Conservation (phyloP, 2,329 filamentous ascomycete genomes). For the Botryotinia convoluta region DNA sequence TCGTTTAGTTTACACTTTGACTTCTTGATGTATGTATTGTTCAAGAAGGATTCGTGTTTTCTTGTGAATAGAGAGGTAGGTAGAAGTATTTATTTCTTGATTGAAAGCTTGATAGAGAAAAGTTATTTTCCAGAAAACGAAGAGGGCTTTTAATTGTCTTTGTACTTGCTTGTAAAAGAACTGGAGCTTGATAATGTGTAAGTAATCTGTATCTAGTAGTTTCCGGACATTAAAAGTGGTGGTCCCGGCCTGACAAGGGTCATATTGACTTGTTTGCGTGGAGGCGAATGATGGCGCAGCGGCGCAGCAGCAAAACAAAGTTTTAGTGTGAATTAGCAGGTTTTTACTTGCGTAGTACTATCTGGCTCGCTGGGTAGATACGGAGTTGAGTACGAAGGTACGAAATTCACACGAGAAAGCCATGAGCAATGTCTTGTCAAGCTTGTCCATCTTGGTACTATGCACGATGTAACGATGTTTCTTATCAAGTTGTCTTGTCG, state of each 20-base stretch:
- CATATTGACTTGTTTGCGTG: conserved; percentile 2
- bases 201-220: background rate
- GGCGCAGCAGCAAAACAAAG: conserved; percentile 9
- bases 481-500: background rate
- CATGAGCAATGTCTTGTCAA: background rate
- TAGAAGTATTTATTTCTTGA: background rate
- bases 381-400: background rate
- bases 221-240: conserved; percentile 17
- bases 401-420: background rate
- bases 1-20: background rate
- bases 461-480: background rate
- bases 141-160: conserved; percentile 6
- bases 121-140: background rate
- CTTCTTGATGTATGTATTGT: background rate
- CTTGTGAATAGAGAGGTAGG: background rate
- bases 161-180: conserved; percentile 12
- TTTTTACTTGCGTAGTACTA: background rate
- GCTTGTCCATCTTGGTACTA: background rate
- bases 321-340: background rate
- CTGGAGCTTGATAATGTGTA: conserved; percentile 10
- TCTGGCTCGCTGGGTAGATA: too few species aligned
- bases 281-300: background rate
- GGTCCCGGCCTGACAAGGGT: background rate
- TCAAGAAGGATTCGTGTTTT: background rate
- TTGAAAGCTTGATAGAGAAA: background rate